Base-by-base conservation (phyloP, 805 yeast species). In the Ogataea saltuana region DNA sequence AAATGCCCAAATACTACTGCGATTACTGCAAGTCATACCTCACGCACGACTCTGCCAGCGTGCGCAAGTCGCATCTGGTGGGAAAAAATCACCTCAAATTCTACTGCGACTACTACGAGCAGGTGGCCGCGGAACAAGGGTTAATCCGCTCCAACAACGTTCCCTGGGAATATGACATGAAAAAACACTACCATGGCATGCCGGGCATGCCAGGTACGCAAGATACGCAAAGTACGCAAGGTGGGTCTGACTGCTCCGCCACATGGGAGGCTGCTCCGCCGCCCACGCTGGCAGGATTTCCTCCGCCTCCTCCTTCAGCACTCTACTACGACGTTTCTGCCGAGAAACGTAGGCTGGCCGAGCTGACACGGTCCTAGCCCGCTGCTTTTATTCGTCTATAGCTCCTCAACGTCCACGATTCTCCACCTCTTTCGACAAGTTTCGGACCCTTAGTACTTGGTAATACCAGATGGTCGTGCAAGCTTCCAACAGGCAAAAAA, bases 31-130 rank as follows among this genome's bases (percentile, higher is more conserved):
- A 80, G 58, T 79, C 88, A 15, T 83, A 84, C 55, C 68, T 89
- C 45, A 88, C 96, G 1, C 96, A 88, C 60, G 96, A 88, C 63
- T 84, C 93, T n/a, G 70, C 80, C 54, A 84, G 93, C 66, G 96
- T 88, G 42, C 67, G 96, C 17, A 83, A 84, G 56, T 81, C 88
- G 31, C 97, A 88, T 63, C 62, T 85, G 31, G 68, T 75, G 29
- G 97, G 97, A 8, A 79, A 77, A 54, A 83, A 85, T 61, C 97
- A 88, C 63, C 69, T 85, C 32, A 74, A 76, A 47, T 71, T 76
- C 41, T 85, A 84, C 39, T 80, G 88, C 46, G 85, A 83, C 44
- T 88, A 86, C 67, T 88, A 85, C 59, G 86, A 85, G 53, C 65
- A 71, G 27, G 48, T 53, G 4, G 43, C 55, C 55, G 49, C 59